Evolutionary conservation across 768 basidiomycete genomes (phyloP), one percentile per base, ranked within the genome.

Genomic region (Mrakia hoshinonis): DNA sequence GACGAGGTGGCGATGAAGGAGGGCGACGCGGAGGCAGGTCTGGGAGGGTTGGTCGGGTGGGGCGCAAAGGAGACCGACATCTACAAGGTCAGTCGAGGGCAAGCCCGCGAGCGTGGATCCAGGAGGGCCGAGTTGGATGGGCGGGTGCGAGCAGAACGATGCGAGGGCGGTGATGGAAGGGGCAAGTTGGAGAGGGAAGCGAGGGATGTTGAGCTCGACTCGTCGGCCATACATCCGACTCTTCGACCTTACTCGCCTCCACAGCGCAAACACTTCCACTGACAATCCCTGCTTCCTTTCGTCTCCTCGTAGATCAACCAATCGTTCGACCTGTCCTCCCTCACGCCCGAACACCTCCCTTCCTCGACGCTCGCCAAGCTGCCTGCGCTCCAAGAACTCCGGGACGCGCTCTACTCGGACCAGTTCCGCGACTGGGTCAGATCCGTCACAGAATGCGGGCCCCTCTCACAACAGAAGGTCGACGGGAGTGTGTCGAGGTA

Each of bases 401-500:
- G 93, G 68, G 88, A 96, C 82, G 89, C 92, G 12, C 88, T 98
- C 75, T 98, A 98, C 81, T 93, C 92, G 2, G 74, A 81, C 2
- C 82, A 83, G 36, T 97, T 98, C 81, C 87, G 95, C 71, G 76
- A 84, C 9, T 93, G 93, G 80, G 82, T 98, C 36, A 89, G 86
- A 58, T 81, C 86, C 1, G 89, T 97, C 29, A 98, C 95, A 1
- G 91, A 92, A 1, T 97, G 94, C 74, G 93, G 92, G 4, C 87
- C 93, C 6, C 84, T 98, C 58, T 92, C 90, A 36, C 92, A 93
- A 63, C 84, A 83, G 52, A 95, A 93, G 79, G 92, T 92, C 77
- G 95, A 98, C 82, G 93, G 94, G 87, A 91, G 91, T 52, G 89
- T 95, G 72, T 92, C 92, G 77, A 87, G 89, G 10, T 97, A 97